A percentile compares a stretch with the other conserved stretches of the same genome.
Evolutionary conservation across 805 yeast genomes (phyloP).

Genomic region (Kluyveromyces dobzhanskii): DNA sequence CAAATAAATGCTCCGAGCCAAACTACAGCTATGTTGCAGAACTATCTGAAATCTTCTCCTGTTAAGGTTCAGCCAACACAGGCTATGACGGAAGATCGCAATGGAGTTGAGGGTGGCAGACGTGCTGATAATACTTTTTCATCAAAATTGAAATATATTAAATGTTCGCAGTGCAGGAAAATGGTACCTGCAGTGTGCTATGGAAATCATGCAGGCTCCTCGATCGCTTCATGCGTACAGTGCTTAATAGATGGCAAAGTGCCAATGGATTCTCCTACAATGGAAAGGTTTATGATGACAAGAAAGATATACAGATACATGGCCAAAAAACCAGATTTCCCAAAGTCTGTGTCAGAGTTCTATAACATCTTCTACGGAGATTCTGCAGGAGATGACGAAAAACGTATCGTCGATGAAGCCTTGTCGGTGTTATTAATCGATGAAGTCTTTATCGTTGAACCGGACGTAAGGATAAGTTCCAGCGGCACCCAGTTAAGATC

Average conservation of each 20-base stretch:
- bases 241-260: slow-evolving; percentile 20
- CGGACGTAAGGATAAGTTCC: slow-evolving; percentile 7
- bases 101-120: slow-evolving; percentile 19
- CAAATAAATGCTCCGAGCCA: slow-evolving; percentile 18
- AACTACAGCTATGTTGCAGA: slow-evolving; percentile 26
- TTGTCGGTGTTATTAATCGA: slow-evolving; percentile 11
- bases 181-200: slow-evolving; percentile 31
- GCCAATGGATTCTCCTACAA: slow-evolving; percentile 12
- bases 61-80: slow-evolving; percentile 26
- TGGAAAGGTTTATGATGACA: slow-evolving; percentile 28
- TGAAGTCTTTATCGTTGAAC: slow-evolving; percentile 5
- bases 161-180: slow-evolving; percentile 28
- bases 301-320: slow-evolving; percentile 30
- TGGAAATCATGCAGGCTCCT: slow-evolving; percentile 16
- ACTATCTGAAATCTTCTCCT: slow-evolving; percentile 22
- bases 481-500: slow-evolving; percentile 8
- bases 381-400: slow-evolving; percentile 2
- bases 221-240: slow-evolving; percentile 19
- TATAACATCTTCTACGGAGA: slow-evolving; percentile 5
- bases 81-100: slow-evolving; percentile 2
- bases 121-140: slow-evolving; percentile 20
- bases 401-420: slow-evolving; percentile 4
- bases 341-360: slow-evolving; percentile 11
- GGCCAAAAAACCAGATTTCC: slow-evolving; percentile 16
- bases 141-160: slow-evolving; percentile 4